Base-by-base conservation (phyloP, 208 protist species). In the Crithidia thermophila region DNA sequence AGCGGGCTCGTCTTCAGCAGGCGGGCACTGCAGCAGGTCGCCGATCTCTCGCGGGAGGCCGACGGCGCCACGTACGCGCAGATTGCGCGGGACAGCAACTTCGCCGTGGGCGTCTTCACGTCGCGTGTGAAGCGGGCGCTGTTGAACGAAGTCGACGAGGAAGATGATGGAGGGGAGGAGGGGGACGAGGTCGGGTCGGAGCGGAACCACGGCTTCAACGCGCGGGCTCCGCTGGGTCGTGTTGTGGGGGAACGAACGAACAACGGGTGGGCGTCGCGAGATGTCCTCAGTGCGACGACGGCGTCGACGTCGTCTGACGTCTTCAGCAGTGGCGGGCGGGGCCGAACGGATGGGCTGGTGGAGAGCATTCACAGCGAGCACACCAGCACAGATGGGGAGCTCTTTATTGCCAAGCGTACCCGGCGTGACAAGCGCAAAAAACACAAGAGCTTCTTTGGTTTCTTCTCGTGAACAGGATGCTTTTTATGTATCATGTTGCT, bases 1-100 rank as follows among this genome's bases (percentile, higher is more conserved):
- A 68, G 76, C 21, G 84, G 87, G 10, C 67, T 93, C 8, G 53
- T 72, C 23, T 84, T 88, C 25, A 62, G 76, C n/a, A 66, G 73
- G 3, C 69, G 75, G 4, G 84, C 84, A 1, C 53, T 93, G 47
- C 40, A 81, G 20, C 67, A 87, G 52, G 60, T 76, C 16, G 52
- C 56, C 9, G 62, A 47, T 7, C 27, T 73, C 18, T 55, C 78
- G 23, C 69, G 62, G 8, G 62, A 67, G 37, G 45, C 49, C 6
- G 58, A 62, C 30, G 47, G 36, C 8, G 46, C 55, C 13, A 59
- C 61, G 0, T 69, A 65, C 58, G 45, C 46, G 14, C 34, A 46
- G 21, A 50, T 64, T 9, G 61, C 69, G 3, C 61, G 45, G 0
- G 65, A 71, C 28, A 67, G 55, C 51, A 79, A 65, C 52, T 46